Conservation (phyloP, 2,329 filamentous ascomycete species). For the Malbranchea cinnamomea region DNA sequence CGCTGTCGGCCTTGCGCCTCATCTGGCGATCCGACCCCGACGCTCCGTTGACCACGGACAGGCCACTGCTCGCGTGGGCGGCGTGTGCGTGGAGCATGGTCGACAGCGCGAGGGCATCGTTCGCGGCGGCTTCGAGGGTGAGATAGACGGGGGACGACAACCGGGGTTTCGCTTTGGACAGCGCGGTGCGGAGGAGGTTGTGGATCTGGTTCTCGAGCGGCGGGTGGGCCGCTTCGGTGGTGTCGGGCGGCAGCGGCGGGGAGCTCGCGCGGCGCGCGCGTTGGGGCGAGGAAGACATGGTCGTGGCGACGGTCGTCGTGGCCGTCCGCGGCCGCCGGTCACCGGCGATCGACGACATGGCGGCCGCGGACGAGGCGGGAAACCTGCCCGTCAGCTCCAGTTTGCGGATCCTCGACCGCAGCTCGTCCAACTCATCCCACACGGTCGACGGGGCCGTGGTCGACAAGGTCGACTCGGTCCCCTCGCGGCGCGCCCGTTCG, state of each 20-base stretch:
- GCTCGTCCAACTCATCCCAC: conserved; percentile 92
- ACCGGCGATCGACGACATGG: conserved; percentile 56
- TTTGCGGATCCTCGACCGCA: conserved; percentile 83
- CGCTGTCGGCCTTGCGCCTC: conserved; percentile 76
- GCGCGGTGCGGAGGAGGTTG: conserved; percentile 63
- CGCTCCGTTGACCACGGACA: conserved; percentile 21
- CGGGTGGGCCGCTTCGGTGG: conserved; percentile 18
- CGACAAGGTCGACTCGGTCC: conserved; percentile 75
- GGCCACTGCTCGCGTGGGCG: conserved; percentile 31
- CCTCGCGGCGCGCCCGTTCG: conserved; percentile 36
- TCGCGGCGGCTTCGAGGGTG: conserved; percentile 64
- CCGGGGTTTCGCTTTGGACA: conserved; percentile 60
- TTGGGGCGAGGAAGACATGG: conserved; percentile 79
- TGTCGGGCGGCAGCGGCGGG: conserved; percentile 20
- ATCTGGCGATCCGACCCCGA: conserved; percentile 61
- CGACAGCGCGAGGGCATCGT: conserved; percentile 66
- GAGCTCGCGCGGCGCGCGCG: conserved; percentile 41
- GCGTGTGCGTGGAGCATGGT: conserved; percentile 61
- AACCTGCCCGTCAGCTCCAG: conserved; percentile 82
- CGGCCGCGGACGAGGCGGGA: conserved; percentile 66
- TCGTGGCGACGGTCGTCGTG: conserved; percentile 79
- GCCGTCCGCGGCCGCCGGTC: conserved; percentile 81
- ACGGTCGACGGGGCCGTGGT: conserved; percentile 83
- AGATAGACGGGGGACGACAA: conserved; percentile 59
- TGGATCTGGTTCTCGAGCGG: conserved; percentile 46